Base-by-base conservation (phyloP, 352 stramenopile genomes). In the Pythium volutum region DNA sequence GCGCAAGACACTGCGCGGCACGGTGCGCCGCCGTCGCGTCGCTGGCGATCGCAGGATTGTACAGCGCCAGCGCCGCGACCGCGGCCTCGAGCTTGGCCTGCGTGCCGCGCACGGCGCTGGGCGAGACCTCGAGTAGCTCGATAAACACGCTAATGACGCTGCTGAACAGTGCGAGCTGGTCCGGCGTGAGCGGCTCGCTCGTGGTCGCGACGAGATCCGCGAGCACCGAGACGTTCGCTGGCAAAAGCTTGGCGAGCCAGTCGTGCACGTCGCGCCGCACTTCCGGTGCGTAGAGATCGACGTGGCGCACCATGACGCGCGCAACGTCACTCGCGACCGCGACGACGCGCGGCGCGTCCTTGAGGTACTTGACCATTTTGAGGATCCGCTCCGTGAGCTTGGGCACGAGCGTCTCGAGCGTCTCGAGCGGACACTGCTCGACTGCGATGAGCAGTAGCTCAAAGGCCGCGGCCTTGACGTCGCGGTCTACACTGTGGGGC, bases 351-450 rank as follows among this genome's bases (percentile, higher is more conserved):
- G 67, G 59, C 16, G 63, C 54, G 54, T 74, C 64, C 22, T 81
- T 69, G 29, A 75, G 65, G 67, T 82, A 77, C 73, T 92, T 92
- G 66, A 89, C 49, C 27, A 75, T 70, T 68, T 88, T 87, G 66
- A 85, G 69, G 11, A 90, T 61, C 55, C 76, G 77, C 29, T 91
- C 79, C 27, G 86, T 72, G 57, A 92, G 70, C 68, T 81, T 83
- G 12, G 71, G 59, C 23, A 71, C 67, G 23, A 84, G 69, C 45
- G 51, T 14, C 67, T 94, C 85, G 9, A 94, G 69, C 48, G 71
- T 62, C 31, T 87, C 77, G 41, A 90, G 56, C 20, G 73, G 69
- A 46, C 73, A 87, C 61, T 89, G 81, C 64, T 83, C 71, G 33
- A 77, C 68, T 23, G 74, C 71, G n/a, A 86, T 70, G 10, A 76